Base-by-base conservation (phyloP, 768 basidiomycete species). In the Trametes cinnabarina region DNA sequence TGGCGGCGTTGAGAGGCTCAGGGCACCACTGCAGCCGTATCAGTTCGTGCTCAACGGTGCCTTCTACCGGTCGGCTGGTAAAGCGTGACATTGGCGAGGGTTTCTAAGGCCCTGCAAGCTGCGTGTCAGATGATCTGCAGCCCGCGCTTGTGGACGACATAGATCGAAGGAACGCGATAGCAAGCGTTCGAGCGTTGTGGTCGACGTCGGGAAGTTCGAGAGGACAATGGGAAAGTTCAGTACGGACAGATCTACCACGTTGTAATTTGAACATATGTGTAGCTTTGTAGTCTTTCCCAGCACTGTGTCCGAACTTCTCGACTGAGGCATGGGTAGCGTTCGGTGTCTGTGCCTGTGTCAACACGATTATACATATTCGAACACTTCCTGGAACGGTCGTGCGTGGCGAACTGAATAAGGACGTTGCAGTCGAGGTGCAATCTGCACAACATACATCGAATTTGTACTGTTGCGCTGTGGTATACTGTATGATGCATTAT, bases 241-340 rank as follows among this genome's bases (percentile, higher is more conserved):
- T 46, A 47, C 32, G 39, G 46, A 55, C 54, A 55, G 46, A 47
- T 55, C 54, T 47, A 41, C 19, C 35, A 14, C 37, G 25, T 47
- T 55, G 46, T 55, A 47, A 54, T 55, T 22, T 55, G 46, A 17
- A 55, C 46, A 41, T 40, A 30, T 55, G 54, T 55, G 54, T 55
- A 55, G 54, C 28, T 55, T 47, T 55, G 54, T 55, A 23, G n/a
- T n/a, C n/a, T n/a, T 37, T 10, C 10, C 4, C 25, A 17, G 12
- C 14, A 12, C 30, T 19, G 46, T 37, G 35, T 12, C 34, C 19
- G 37, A 15, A 23, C 34, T 35, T 49, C 34, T 25, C 19, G 32
- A 22, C 15, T 39, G 37, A 14, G 32, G 2, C 32, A 37, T 49
- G 32, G 12, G 37, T 8, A 39, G 14, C 37, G n/a, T n/a, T 39